Evolutionary conservation across 805 yeast genomes (phyloP), one percentile per base, ranked within the genome.

Genomic region (Kluyveromyces starmeri): DNA sequence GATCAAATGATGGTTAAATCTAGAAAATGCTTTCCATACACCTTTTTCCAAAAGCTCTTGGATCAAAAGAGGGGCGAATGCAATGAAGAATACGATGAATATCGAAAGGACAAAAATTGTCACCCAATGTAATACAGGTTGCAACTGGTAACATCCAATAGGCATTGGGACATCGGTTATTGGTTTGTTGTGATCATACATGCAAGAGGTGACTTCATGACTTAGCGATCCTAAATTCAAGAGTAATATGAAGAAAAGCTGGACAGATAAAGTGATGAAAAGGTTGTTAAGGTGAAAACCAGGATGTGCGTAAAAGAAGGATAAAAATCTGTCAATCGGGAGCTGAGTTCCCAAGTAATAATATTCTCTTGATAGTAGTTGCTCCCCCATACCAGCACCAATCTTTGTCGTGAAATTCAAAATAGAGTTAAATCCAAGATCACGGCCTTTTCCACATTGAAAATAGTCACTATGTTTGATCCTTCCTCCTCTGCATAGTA

Each of bases 361-460:
- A 59, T 88, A 85, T 51, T 89, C 97, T 50, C 97, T 70, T 5
- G 95, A 84, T 21, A 89, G 61, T 57, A 88, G 71, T 57, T 89
- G 97, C 55, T 89, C 97, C 7, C 97, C 97, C 97, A 89, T 89
- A 33, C 97, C 97, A 27, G 95, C 92, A 3, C 97, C 97, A 53
- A 89, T 88, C 61, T 89, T 89, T 2, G 95, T 81, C 0, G 96
- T 89, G 64, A 89, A 89, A 53, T 88, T 89, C 46, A 89, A 65
- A 44, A 89, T 86, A 0, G 96, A 83, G 1, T 86, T 81, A 61
- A 89, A 89, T 3, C 97, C 97, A 36, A 89, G 63, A 63, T 89
- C 97, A 56, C 97, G 70, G 0, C 97, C 97, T 56, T 89, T 89
- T 20, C 97, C 97, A 61, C 97, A 89, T 58, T 89, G 97, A 59